These are phyloP conservation scores for Insectozyma bohioensis DNA, from an alignment of 1,139 yeast genomes.

Conservation along the genomic window DNA sequence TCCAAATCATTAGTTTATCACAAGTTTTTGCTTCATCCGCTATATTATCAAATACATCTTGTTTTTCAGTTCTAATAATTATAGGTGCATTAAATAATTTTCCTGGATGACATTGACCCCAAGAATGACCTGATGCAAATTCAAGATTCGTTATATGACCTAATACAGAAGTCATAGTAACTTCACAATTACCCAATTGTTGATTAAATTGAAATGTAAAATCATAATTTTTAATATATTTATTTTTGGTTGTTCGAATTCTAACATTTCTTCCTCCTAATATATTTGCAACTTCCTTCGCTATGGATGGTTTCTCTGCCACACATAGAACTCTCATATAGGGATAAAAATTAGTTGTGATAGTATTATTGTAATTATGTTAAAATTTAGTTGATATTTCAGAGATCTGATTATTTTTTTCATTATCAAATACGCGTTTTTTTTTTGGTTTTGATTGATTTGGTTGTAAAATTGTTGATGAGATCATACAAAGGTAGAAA, in stretches of 20 bases:
- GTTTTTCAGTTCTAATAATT: conserved; percentile 36
- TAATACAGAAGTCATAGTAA: conserved; percentile 87
- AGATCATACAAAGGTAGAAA: too few relatives aligned
- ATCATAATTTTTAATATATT: conserved; percentile 79
- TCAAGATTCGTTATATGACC: conserved; percentile 78
- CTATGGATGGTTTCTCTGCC: conserved; percentile 96
- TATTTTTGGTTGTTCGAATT: conserved; percentile 51
- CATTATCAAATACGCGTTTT: too few relatives aligned
- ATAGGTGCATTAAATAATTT: conserved; percentile 70
- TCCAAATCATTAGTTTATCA: conserved; percentile 84
- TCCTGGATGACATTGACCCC: conserved; percentile 72
- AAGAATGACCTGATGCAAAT: conserved; percentile 60
- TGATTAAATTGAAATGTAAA: conserved; percentile 59
- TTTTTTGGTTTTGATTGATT: too few relatives aligned
- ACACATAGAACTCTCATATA: conserved; percentile 81
- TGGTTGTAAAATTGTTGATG: too few relatives aligned
- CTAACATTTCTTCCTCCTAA: conserved; percentile 70
- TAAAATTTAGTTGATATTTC: too few relatives aligned
- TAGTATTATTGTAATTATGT: too few relatives aligned
- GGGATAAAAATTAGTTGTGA: too few relatives aligned
- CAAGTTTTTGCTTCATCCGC: conserved; percentile 60
- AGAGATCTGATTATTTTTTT: too few relatives aligned
- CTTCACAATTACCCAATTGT: conserved; percentile 64
- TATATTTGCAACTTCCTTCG: conserved; percentile 76
- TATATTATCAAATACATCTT: conserved; percentile 68